These are phyloP conservation scores for Russula sp. DNA, from an alignment of 768 basidiomycete species.

Conservation along the genomic window DNA sequence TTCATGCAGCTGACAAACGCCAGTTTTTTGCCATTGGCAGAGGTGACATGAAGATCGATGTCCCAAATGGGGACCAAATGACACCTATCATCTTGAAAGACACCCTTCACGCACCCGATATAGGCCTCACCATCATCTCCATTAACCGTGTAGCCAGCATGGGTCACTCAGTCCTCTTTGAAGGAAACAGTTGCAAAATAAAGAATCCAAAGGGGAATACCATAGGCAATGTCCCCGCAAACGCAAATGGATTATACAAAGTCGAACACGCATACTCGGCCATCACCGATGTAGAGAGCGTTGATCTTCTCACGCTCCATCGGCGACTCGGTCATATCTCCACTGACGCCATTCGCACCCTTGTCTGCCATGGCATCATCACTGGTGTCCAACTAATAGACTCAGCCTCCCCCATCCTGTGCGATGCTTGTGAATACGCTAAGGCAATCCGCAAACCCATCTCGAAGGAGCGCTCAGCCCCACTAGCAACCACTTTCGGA, in stretches of 20 bases:
- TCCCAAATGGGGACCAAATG: not conserved
- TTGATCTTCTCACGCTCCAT: not conserved
- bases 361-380: too few species aligned
- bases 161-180: not conserved
- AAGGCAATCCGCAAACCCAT: too few species aligned
- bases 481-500: too few species aligned
- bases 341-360: conserved; percentile 17
- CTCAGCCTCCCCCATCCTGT: too few species aligned
- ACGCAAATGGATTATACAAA: not conserved
- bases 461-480: too few species aligned
- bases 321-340: conserved; percentile 29
- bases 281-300: accelerated
- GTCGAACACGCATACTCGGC: not conserved
- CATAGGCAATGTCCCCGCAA: not conserved
- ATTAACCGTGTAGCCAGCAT: conserved; percentile 4
- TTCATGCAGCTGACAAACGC: conserved; percentile 18
- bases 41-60: conserved; percentile 16
- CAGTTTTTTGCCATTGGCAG: conserved; percentile 20
- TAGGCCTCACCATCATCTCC: conserved; percentile 18
- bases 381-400: too few species aligned
- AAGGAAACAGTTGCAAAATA: not conserved
- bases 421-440: too few species aligned
- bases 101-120: conserved; percentile 15
- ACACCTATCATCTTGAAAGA: conserved; percentile 1
- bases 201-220: not conserved